phyloP scores from a whole-genome alignment of 1,139 yeast genomes.

The Yarrowia galli region DNA sequence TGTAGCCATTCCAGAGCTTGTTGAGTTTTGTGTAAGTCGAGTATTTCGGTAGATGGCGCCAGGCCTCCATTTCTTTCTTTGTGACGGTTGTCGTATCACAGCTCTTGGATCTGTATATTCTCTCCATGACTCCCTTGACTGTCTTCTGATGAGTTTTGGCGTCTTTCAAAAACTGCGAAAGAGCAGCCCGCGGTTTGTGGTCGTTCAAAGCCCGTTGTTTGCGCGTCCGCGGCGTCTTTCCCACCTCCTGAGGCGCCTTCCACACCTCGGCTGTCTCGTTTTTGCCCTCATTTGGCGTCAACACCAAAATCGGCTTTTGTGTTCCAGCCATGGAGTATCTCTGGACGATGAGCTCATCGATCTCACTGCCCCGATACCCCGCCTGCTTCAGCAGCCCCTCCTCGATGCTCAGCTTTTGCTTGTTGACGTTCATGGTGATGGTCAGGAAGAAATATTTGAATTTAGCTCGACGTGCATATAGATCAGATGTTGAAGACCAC shows the following conservation, averaged over 20 bases:
- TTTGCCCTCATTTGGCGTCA: conserved; percentile 56
- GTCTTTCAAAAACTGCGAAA: conserved; percentile 9
- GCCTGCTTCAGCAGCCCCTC: conserved; percentile 61
- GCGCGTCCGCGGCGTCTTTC: conserved; percentile 27
- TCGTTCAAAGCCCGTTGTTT: conserved; percentile 35
- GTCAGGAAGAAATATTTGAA: conserved; percentile 27
- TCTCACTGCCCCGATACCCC: conserved; percentile 51
- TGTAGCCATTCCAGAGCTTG: conserved; percentile 68
- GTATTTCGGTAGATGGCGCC: conserved; percentile 57
- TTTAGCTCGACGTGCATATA: not conserved
- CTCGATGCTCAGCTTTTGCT: conserved; percentile 53
- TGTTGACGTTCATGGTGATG: conserved; percentile 34
- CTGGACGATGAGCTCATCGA: conserved; percentile 60
- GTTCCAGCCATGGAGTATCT: conserved; percentile 65
- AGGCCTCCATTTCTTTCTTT: conserved; percentile 5
- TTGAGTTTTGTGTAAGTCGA: conserved; percentile 63
- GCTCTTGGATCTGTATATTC: conserved; percentile 37
- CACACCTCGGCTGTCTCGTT: conserved; percentile 41
- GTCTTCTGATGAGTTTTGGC: conserved; percentile 32
- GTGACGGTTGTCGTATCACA: conserved; percentile 2
- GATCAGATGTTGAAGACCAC: not conserved
- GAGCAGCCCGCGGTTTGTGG: conserved; percentile 33
- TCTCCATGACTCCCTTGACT: conserved; percentile 39
- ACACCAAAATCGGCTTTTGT: conserved; percentile 64
- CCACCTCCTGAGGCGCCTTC: conserved; percentile 42